Evolutionary conservation across 441 rosid species (phyloP).

Genomic region (Populus hybrid): DNA sequence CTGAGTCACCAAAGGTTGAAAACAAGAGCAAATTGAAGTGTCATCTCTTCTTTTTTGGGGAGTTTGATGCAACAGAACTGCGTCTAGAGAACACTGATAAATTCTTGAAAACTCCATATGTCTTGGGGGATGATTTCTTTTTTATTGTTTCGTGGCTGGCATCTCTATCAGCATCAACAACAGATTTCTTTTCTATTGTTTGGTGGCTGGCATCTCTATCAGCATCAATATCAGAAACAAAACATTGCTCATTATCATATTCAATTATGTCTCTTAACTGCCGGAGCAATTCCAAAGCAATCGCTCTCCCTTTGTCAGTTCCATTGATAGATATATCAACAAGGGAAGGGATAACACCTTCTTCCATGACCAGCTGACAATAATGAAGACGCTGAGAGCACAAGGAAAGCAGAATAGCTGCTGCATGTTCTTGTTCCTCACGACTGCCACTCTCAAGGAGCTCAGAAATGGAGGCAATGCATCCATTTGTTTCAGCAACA

Average conservation of each 20-base stretch:
- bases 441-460: conserved; percentile 49
- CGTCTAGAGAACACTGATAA: conserved; percentile 26
- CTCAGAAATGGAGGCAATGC: conserved; percentile 53
- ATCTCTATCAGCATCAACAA: conserved; percentile 18
- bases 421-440: conserved; percentile 72
- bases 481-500: conserved; percentile 54
- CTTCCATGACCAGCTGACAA: conserved; percentile 64
- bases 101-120: conserved; percentile 30
- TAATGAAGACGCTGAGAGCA: conserved; percentile 64
- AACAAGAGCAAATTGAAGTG: conserved; percentile 1
- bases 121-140: conserved; percentile 22
- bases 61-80: not conserved
- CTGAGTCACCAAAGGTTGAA: not conserved
- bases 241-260: conserved; percentile 15
- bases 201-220: conserved; percentile 15
- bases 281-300: conserved; percentile 70
- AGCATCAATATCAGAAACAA: conserved; percentile 19
- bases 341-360: conserved; percentile 61
- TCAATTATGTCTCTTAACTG: conserved; percentile 43
- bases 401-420: conserved; percentile 56
- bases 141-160: conserved; percentile 15
- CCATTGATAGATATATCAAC: conserved; percentile 53
- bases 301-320: conserved; percentile 48
- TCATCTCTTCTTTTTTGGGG: conserved; percentile 30
- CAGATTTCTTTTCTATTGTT: conserved; percentile 29